phyloP scores from a whole-genome alignment of 495 filamentous ascomycete genomes.

The Ramalina peruviana region DNA sequence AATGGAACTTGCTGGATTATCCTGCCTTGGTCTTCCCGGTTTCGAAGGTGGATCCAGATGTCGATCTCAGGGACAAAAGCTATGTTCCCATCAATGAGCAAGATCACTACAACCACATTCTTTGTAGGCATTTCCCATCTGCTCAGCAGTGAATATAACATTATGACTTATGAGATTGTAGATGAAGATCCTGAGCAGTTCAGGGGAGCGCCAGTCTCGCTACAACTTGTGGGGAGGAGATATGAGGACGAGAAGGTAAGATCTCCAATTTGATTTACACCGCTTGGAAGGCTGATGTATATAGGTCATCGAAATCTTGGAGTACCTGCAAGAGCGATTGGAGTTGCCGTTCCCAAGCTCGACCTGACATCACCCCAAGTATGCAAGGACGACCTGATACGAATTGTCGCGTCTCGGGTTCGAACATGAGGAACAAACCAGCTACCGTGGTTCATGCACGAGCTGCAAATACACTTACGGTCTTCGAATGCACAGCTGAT shows the following conservation, averaged over 20 bases:
- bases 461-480: no score
- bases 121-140: slow-evolving; percentile 22
- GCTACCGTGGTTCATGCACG: no score
- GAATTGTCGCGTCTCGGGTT: no score
- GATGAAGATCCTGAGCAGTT: neutral
- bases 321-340: neutral
- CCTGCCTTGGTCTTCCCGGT: slow-evolving; percentile 43
- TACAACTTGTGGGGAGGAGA: slow-evolving; percentile 4
- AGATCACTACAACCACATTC: slow-evolving; percentile 30
- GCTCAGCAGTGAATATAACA: neutral
- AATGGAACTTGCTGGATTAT: slow-evolving; percentile 60
- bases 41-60: slow-evolving; percentile 26
- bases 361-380: no score
- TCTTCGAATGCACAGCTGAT: no score
- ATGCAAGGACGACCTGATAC: no score
- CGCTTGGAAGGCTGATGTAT: neutral
- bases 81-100: slow-evolving; percentile 28
- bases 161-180: neutral
- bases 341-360: neutral
- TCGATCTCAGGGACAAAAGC: slow-evolving; percentile 22
- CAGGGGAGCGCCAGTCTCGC: neutral
- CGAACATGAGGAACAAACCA: no score
- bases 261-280: neutral
- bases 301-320: slow-evolving; percentile 1
- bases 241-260: slow-evolving; percentile 6